Evolutionary conservation across 164 flowering plant species (phyloP).

Genomic region (Vitis cinerea): DNA sequence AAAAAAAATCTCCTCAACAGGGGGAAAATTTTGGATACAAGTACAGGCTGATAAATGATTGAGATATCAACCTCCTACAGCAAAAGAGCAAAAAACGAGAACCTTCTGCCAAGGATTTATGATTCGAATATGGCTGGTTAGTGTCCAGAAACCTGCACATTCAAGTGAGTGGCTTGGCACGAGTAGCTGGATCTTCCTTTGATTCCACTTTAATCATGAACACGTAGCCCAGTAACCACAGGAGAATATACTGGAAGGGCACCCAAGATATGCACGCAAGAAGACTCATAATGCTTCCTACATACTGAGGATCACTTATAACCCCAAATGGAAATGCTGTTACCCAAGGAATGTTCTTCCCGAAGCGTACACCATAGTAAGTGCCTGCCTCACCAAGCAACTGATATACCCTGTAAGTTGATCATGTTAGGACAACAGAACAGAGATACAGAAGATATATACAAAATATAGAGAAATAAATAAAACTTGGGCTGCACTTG

Average conservation of each 20-base stretch:
- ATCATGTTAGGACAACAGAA: background rate
- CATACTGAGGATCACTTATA: slow-evolving; percentile 88
- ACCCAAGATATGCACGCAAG: slow-evolving; percentile 80
- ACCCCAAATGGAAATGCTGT: slow-evolving; percentile 87
- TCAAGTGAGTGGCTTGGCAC: slow-evolving; percentile 62
- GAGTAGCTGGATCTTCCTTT: slow-evolving; percentile 70
- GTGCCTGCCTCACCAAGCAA: slow-evolving; percentile 92
- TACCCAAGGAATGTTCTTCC: slow-evolving; percentile 88
- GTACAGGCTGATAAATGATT: background rate
- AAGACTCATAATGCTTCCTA: slow-evolving; percentile 85
- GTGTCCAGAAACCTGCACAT: background rate
- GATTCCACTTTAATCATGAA: slow-evolving; percentile 78
- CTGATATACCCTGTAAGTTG: slow-evolving; percentile 73
- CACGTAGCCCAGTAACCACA: slow-evolving; percentile 77
- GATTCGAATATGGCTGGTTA: background rate
- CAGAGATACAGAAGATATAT: background rate
- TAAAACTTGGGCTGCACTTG: background rate
- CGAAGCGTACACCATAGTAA: slow-evolving; percentile 91
- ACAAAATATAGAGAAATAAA: background rate
- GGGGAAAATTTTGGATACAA: background rate
- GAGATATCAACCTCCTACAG: background rate
- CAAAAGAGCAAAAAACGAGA: background rate
- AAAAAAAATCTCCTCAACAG: no score
- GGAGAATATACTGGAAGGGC: slow-evolving; percentile 72
- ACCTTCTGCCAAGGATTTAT: background rate